These are phyloP conservation scores for Phytophthora colocasiae DNA, from an alignment of 352 stramenopile species.

Conservation along the genomic window DNA sequence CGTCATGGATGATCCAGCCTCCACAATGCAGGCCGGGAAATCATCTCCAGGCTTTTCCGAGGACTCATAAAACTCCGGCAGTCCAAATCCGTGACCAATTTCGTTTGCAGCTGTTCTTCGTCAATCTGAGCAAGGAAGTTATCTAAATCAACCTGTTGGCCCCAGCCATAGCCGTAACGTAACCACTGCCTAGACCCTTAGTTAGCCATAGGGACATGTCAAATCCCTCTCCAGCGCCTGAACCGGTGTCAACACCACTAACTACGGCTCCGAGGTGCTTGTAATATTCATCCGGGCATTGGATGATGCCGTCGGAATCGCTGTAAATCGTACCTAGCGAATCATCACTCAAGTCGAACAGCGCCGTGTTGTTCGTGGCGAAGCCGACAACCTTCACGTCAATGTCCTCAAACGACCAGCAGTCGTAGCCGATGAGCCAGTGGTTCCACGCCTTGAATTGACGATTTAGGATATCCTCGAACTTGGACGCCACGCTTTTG, in stretches of 20 bases:
- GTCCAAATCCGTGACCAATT: constrained; percentile 22
- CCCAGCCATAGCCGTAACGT: constrained; percentile 15
- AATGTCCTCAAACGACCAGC: background rate
- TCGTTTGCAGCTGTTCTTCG: constrained; percentile 26
- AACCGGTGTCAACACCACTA: background rate
- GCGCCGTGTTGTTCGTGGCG: constrained; percentile 15
- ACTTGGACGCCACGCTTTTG: constrained; percentile 40
- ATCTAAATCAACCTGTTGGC: constrained; percentile 19
- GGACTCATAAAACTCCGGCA: constrained; percentile 19
- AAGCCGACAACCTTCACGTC: constrained; percentile 1
- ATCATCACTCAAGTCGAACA: constrained; percentile 37
- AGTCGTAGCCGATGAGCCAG: constrained; percentile 23
- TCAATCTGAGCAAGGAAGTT: constrained; percentile 29
- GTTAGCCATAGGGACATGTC: constrained; percentile 41
- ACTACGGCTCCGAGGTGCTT: background rate
- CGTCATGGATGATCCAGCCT: constrained; percentile 9
- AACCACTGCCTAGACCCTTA: constrained; percentile 24
- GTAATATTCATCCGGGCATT: constrained; percentile 42
- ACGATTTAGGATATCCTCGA: constrained; percentile 42
- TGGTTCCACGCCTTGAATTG: constrained; percentile 42
- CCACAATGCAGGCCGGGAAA: constrained; percentile 12
- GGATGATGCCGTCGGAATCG: constrained; percentile 26
- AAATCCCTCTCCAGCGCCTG: too few species aligned
- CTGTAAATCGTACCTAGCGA: constrained; percentile 44
- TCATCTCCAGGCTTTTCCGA: constrained; percentile 3